A percentile compares a stretch with the other conserved stretches of the same genome.
Evolutionary conservation across 208 protist species (phyloP).

Genomic region (Acanthamoeba lenticulata): DNA sequence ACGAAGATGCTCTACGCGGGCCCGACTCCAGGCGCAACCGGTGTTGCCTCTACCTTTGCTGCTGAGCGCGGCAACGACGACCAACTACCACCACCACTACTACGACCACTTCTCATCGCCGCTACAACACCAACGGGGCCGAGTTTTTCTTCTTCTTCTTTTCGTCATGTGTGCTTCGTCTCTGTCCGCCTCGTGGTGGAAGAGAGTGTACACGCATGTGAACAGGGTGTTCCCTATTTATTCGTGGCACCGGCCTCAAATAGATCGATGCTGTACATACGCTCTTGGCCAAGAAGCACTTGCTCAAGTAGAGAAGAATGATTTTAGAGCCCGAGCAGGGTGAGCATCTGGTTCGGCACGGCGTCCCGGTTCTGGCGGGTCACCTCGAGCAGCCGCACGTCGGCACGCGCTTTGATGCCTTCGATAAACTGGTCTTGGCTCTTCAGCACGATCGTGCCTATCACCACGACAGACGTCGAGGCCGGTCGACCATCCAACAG

Average conservation of each 20-base stretch:
- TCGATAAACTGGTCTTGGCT: background rate
- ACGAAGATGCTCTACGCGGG: background rate
- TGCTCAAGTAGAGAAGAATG: too few relatives aligned
- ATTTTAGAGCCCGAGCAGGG: too few relatives aligned
- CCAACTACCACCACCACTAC: too few relatives aligned
- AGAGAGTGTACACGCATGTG: too few relatives aligned
- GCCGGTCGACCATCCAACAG: background rate
- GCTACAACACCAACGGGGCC: too few relatives aligned
- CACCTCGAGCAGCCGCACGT: background rate
- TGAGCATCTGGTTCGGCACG: too few relatives aligned
- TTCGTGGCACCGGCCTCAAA: background rate
- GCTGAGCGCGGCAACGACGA: too few relatives aligned
- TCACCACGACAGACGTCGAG: background rate
- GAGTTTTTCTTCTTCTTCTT: too few relatives aligned
- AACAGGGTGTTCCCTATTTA: background rate
- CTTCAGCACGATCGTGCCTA: constrained; percentile 4
- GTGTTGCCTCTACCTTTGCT: constrained; percentile 51
- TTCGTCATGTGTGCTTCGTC: background rate
- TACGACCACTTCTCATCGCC: too few relatives aligned
- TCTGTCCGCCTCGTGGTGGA: background rate
- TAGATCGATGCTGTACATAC: background rate
- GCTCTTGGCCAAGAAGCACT: too few relatives aligned
- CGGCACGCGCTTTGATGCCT: background rate
- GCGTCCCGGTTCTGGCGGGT: background rate
- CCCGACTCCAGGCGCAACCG: background rate